Base-by-base conservation (phyloP, 345 rosid genomes). In the Mercurialis annua region DNA sequence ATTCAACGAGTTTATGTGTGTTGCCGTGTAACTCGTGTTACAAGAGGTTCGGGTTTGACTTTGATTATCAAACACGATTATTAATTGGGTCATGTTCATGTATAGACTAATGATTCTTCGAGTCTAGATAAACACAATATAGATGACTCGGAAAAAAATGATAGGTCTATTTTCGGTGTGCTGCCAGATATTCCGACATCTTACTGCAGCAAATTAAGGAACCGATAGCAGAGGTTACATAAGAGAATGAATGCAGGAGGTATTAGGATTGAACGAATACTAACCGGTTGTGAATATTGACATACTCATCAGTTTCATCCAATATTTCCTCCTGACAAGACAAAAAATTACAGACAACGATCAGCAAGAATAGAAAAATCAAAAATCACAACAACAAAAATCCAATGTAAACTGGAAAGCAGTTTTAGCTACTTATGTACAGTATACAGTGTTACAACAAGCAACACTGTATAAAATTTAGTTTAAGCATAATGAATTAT, bases 231-330 rank as follows among this genome's bases (percentile, higher is more conserved):
- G 0, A 47, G 36, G 7, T 51, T 51, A 30, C 20, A 49, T 10
- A 49, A 49, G 24, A 49, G 24, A 54, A 67, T 24, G 40, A 15
- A 26, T 27, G 50, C 49, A n/a, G 27, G 66, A 17, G 8, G 24
- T 12, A 47, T 10, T 21, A 51, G 46, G 65, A 24, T 17, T 14
- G 27, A 1, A 23, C 15, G 7, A 2, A 17, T 65, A 83, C 89
- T 73, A 61, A 81, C 91, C 86, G 83, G 83, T 93, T 90, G 78
- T 90, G 97, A 66, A 90, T 89, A 74, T 93, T 93, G 64, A 93
- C 92, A 53, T 90, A 84, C 84, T 89, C 97, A 59, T 93, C 97
- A 0, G 98, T 93, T 81, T 90, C 99, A 63, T 90, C 99, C 77
- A 93, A 79, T 73, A 93, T 90, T 85, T 90, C 99, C 82, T 93